These are phyloP conservation scores for Phytophthora sp. DNA, from an alignment of 352 stramenopile species.

Conservation along the genomic window DNA sequence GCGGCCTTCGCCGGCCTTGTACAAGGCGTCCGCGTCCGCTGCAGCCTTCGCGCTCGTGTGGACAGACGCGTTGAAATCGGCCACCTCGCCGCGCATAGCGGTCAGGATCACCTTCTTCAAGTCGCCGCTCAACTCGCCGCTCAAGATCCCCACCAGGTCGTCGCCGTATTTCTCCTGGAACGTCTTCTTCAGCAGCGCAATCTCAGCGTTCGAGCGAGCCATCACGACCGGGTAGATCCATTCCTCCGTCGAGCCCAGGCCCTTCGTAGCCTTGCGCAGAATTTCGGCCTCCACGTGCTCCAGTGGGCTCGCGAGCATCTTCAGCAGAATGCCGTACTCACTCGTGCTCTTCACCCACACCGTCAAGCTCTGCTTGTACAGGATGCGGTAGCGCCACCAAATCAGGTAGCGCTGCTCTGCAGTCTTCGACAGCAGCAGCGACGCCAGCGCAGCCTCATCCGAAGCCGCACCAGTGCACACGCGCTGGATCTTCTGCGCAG, in stretches of 20 bases:
- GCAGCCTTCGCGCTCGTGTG: slow-evolving; percentile 60
- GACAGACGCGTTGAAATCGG: slow-evolving; percentile 52
- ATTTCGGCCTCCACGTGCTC: slow-evolving; percentile 65
- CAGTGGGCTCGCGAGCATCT: slow-evolving; percentile 48
- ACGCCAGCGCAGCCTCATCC: slow-evolving; percentile 26
- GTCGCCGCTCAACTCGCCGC: slow-evolving; percentile 58
- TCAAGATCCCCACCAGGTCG: slow-evolving; percentile 55
- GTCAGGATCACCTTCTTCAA: slow-evolving; percentile 67
- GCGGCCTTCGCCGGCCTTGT: slow-evolving; percentile 67
- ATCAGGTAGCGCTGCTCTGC: slow-evolving; percentile 31
- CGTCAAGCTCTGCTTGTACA: slow-evolving; percentile 64
- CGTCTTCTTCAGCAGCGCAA: slow-evolving; percentile 76
- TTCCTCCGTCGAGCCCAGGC: slow-evolving; percentile 56
- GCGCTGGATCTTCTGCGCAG: slow-evolving; percentile 51
- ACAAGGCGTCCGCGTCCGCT: slow-evolving; percentile 53
- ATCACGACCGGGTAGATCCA: slow-evolving; percentile 57
- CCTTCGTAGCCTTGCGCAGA: slow-evolving; percentile 63
- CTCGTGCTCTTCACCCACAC: slow-evolving; percentile 58
- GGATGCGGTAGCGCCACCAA: slow-evolving; percentile 30
- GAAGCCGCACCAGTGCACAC: slow-evolving; percentile 24
- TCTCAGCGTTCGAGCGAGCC: slow-evolving; percentile 63
- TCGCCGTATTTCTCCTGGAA: slow-evolving; percentile 61
- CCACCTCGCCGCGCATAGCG: slow-evolving; percentile 40
- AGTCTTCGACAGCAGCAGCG: slow-evolving; percentile 25
- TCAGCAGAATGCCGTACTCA: slow-evolving; percentile 60